These are phyloP conservation scores for Astragalus membranaceus DNA, from an alignment of 306 rosid species.

Conservation along the genomic window DNA sequence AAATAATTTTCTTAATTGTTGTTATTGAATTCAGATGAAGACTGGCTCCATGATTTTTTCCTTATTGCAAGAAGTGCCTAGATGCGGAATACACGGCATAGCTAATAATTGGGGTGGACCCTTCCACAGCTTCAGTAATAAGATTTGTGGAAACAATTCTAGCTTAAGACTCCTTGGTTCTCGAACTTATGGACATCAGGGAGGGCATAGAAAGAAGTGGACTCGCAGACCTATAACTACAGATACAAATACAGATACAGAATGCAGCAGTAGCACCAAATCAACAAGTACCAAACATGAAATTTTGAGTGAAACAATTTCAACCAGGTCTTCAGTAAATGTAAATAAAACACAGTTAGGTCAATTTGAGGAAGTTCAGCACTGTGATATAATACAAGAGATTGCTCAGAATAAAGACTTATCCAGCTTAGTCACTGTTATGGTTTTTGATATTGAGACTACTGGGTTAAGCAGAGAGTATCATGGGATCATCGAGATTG, in stretches of 20 bases:
- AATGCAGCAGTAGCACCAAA: conserved; percentile 40
- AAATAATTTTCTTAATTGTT: conserved; percentile 2
- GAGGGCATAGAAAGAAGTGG: conserved; percentile 61
- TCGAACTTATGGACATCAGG: conserved; percentile 44
- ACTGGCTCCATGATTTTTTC: conserved; percentile 59
- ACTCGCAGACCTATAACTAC: conserved; percentile 61
- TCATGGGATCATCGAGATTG: conserved; percentile 70
- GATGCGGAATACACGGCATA: conserved; percentile 50
- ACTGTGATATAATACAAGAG: conserved; percentile 37
- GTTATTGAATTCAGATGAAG: conserved; percentile 47
- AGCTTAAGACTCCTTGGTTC: conserved; percentile 38
- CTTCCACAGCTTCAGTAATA: conserved; percentile 41
- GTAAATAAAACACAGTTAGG: conserved; percentile 42
- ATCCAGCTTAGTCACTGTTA: conserved; percentile 44
- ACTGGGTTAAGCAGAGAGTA: conserved; percentile 57
- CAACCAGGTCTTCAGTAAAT: conserved; percentile 38
- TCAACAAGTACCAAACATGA: conserved; percentile 44
- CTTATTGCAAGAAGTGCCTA: conserved; percentile 55
- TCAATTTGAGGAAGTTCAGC: conserved; percentile 46
- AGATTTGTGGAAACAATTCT: conserved; percentile 30
- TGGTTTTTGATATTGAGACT: conserved; percentile 75
- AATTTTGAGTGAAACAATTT: conserved; percentile 44
- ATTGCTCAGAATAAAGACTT: conserved; percentile 56
- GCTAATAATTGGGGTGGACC: conserved; percentile 53
- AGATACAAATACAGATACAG: conserved; percentile 64